A percentile compares a stretch with the other conserved stretches of the same genome.
These are phyloP conservation scores for Calamus simplicifolius DNA, from an alignment of 176 grass and related monocot genomes.

Conservation along the genomic window DNA sequence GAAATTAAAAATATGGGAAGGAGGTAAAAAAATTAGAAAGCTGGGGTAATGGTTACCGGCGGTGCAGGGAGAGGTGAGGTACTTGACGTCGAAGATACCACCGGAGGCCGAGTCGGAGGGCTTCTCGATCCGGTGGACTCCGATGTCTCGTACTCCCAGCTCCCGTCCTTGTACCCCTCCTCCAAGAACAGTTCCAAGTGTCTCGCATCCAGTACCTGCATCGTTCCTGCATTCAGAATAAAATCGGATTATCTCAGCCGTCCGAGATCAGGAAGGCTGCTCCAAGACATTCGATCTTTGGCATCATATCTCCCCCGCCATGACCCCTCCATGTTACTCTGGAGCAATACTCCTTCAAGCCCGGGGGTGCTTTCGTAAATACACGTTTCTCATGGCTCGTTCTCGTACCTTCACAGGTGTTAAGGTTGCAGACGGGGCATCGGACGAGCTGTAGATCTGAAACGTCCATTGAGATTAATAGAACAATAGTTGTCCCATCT, in stretches of 20 bases:
- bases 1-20: not conserved
- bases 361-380: too few species aligned
- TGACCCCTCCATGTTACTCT: too few species aligned
- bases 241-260: too few species aligned
- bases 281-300: too few species aligned
- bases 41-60: constrained; percentile 20
- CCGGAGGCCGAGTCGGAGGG: constrained; percentile 27
- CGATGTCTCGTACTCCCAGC: constrained; percentile 69
- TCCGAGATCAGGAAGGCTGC: too few species aligned
- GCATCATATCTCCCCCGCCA: too few species aligned
- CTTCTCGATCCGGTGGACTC: constrained; percentile 33
- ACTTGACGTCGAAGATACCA: constrained; percentile 50
- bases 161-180: constrained; percentile 43
- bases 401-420: constrained; percentile 49
- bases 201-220: constrained; percentile 76
- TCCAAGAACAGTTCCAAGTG: constrained; percentile 83
- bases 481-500: not conserved
- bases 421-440: constrained; percentile 65
- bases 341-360: too few species aligned
- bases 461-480: not conserved
- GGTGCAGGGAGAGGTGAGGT: constrained; percentile 13
- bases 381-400: too few species aligned
- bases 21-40: too few species aligned
- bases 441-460: constrained; percentile 76
- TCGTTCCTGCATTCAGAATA: constrained; percentile 38